Conservation (phyloP, 768 basidiomycete species). For the Macrolepiota albuminosa region DNA sequence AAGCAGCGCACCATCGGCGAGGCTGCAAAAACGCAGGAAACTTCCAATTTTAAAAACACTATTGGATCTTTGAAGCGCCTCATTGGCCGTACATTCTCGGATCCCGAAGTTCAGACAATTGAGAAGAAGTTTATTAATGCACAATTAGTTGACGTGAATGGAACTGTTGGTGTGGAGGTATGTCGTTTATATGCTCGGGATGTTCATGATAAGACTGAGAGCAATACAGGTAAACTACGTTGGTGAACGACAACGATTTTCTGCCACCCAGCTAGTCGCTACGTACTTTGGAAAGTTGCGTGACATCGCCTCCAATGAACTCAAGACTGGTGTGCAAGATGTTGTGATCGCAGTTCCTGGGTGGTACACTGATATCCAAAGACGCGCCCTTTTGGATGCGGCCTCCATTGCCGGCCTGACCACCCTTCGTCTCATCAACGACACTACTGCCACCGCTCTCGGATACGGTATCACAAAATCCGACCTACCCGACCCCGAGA, state of each 20-base stretch:
- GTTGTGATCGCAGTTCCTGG: slow-evolving; percentile 95
- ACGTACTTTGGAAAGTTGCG: slow-evolving; percentile 89
- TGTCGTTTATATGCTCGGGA: slow-evolving; percentile 20
- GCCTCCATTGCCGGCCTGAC: slow-evolving; percentile 88
- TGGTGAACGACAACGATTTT: slow-evolving; percentile 74
- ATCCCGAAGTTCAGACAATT: slow-evolving; percentile 74
- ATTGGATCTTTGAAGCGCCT: slow-evolving; percentile 90
- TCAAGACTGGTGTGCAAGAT: slow-evolving; percentile 83
- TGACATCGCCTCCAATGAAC: slow-evolving; percentile 80
- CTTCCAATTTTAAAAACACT: slow-evolving; percentile 97
- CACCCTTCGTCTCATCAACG: slow-evolving; percentile 92
- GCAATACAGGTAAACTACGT: slow-evolving; percentile 75
- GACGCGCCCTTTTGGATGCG: slow-evolving; percentile 86
- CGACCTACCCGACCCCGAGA: slow-evolving; percentile 84
- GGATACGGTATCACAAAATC: slow-evolving; percentile 99
- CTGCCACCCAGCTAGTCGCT: slow-evolving; percentile 87
- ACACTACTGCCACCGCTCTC: slow-evolving; percentile 92
- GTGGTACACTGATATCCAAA: slow-evolving; percentile 94
- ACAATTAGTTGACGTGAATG: slow-evolving; percentile 77
- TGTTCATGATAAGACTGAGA: slow-evolving; percentile 5
- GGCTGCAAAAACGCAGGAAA: slow-evolving; percentile 95
- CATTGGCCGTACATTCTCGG: slow-evolving; percentile 73
- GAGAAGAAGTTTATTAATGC: slow-evolving; percentile 94
- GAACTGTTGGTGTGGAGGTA: slow-evolving; percentile 84
- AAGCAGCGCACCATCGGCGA: slow-evolving; percentile 93